These are phyloP conservation scores for Myriosclerotinia curreyana DNA, from an alignment of 2,329 filamentous ascomycete species.

Conservation along the genomic window DNA sequence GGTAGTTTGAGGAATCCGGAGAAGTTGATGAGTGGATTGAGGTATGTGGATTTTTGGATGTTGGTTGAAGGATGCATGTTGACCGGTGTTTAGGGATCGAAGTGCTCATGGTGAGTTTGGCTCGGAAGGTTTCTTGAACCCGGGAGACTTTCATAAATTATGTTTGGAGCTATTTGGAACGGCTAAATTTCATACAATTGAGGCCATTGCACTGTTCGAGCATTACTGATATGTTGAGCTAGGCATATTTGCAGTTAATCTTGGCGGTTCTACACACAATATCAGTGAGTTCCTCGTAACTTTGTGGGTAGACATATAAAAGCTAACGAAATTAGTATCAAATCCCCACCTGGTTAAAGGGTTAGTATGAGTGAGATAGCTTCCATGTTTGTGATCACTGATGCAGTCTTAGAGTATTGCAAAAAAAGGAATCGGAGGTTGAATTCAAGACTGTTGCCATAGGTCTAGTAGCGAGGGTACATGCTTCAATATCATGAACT, in stretches of 20 bases:
- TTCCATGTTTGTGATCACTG: constrained; percentile 3
- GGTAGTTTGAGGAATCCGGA: constrained; percentile 33
- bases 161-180: background rate
- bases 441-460: constrained; percentile 28
- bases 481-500: background rate
- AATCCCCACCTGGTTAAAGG: constrained; percentile 31
- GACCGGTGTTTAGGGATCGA: constrained; percentile 27
- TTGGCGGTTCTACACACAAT: constrained; percentile 34
- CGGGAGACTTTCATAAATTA: background rate
- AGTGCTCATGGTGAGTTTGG: constrained; percentile 31
- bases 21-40: constrained; percentile 30
- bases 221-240: background rate
- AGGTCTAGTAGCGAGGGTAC: constrained; percentile 29
- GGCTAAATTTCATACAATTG: background rate
- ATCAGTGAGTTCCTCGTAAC: constrained; percentile 28
- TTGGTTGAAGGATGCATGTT: background rate
- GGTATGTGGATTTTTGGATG: constrained; percentile 20
- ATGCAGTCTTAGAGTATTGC: constrained; percentile 28
- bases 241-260: constrained; percentile 34
- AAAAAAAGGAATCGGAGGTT: constrained; percentile 32
- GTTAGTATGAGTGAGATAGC: constrained; percentile 20
- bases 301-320: background rate
- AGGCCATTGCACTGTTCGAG: background rate
- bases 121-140: background rate
- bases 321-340: constrained; percentile 27